Base-by-base conservation (phyloP, 352 stramenopile genomes). In the Pelagophyceae sp. region DNA sequence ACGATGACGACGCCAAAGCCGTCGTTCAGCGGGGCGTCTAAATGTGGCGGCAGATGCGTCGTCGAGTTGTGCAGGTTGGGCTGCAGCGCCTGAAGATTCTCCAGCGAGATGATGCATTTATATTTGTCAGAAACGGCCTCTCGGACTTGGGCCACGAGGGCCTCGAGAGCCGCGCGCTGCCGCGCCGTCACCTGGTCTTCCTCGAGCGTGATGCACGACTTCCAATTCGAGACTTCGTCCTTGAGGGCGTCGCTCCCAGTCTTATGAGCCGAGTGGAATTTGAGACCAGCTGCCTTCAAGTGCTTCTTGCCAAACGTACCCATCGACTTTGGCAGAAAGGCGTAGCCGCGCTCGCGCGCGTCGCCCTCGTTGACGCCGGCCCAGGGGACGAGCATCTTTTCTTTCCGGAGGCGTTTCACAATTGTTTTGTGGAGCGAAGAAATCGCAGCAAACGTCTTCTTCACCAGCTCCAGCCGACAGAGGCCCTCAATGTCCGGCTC, bases 1-100 rank as follows among this genome's bases (percentile, higher is more conserved):
- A 85, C 75, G 61, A 85, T 85, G 37, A 83, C 77, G 15, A 83
- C 63, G 60, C 81, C 81, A 79, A 83, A 85, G 45, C 81, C 81
- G 69, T 85, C 81, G 58, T 83, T 78, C 19, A 20, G 17, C 20
- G 81, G 81, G 76, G 81, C 76, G 69, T 85, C 81, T 6, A 85
- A 58, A 67, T 85, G 81, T 0, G 72, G 72, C 11, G 78, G 78
- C 32, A 85, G 54, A 17, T 82, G 70, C n/a, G 64, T 33, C 61
- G 77, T 37, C 45, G 77, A 79, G 74, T 72, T 78, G 76, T 85
- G 81, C 29, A 85, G 35, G 78, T 85, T 85, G 0, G 81, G 81
- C 76, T 85, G 81, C 23, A 78, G 65, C 17, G 81, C 79, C 71
- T 83, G 67, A 2, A 77, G 37, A 17, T 63, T 31, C 15, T 50